A percentile compares a stretch with the other conserved stretches of the same genome.
These are phyloP conservation scores for Cyberlindnera xylosilytica DNA, from an alignment of 805 yeast genomes.

Conservation along the genomic window DNA sequence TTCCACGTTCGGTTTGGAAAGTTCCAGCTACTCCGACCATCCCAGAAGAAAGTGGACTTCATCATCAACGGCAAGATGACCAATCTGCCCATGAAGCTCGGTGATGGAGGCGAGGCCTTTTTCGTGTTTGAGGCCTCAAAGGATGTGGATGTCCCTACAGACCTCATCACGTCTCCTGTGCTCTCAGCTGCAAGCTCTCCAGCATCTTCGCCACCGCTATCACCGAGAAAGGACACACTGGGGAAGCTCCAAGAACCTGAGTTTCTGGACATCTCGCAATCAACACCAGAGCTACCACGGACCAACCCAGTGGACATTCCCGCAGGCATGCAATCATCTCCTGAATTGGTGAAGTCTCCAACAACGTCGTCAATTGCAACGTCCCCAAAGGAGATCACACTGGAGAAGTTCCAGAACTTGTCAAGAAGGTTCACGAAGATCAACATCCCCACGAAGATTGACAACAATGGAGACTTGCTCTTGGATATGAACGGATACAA, in stretches of 20 bases:
- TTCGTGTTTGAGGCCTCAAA: slow-evolving; percentile 87
- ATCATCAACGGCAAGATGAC: slow-evolving; percentile 79
- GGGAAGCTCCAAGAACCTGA: slow-evolving; percentile 43
- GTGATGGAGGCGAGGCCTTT: slow-evolving; percentile 97
- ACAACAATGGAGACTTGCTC: slow-evolving; percentile 84
- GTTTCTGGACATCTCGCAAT: slow-evolving; percentile 41
- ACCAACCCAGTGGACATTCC: slow-evolving; percentile 6
- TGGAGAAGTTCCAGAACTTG: slow-evolving; percentile 59
- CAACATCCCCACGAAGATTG: slow-evolving; percentile 85
- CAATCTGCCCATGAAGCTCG: slow-evolving; percentile 90
- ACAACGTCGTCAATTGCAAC: slow-evolving; percentile 7
- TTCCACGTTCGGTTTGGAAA: slow-evolving; percentile 96
- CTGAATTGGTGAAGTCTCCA: slow-evolving; percentile 19
- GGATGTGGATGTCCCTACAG: slow-evolving; percentile 59
- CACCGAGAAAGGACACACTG: slow-evolving; percentile 17
- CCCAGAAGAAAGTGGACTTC: slow-evolving; percentile 90
- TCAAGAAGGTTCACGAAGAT: slow-evolving; percentile 62
- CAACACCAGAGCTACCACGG: slow-evolving; percentile 17
- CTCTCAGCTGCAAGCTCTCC: slow-evolving; percentile 23
- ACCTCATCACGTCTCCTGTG: slow-evolving; percentile 46
- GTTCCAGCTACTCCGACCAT: slow-evolving; percentile 87
- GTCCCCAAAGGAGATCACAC: slow-evolving; percentile 37
- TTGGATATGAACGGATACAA: slow-evolving; percentile 96
- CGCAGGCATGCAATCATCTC: slow-evolving; percentile 4
- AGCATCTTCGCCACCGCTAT: slow-evolving; percentile 23